phyloP scores from a whole-genome alignment of 495 filamentous ascomycete genomes.

The Aspergillus haitiensis region DNA sequence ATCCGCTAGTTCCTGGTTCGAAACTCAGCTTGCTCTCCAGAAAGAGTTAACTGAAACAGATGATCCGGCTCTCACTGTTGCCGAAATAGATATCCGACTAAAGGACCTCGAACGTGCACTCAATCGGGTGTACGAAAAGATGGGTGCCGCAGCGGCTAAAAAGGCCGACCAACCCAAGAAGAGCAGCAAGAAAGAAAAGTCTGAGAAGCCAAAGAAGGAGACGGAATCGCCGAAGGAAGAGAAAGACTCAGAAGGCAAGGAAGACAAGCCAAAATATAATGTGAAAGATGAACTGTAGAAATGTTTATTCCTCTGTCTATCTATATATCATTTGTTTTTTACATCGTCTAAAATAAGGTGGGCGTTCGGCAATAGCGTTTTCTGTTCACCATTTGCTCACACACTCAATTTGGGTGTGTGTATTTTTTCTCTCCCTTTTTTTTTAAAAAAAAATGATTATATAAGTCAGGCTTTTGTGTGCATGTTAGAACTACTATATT shows the following conservation, averaged over 20 bases:
- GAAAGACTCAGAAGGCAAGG: slow-evolving; percentile 20
- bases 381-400: slow-evolving; percentile 8
- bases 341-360: slow-evolving; percentile 4
- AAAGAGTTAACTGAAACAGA: slow-evolving; percentile 65
- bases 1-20: slow-evolving; percentile 60
- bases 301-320: neutral
- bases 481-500: too few relatives aligned
- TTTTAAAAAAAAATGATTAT: neutral
- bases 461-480: too few relatives aligned
- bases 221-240: slow-evolving; percentile 27
- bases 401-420: neutral
- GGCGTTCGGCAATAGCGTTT: slow-evolving; percentile 20
- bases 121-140: slow-evolving; percentile 65
- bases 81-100: slow-evolving; percentile 57
- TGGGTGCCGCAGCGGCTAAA: slow-evolving; percentile 36
- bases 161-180: slow-evolving; percentile 51
- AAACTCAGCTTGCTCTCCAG: slow-evolving; percentile 63
- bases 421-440: neutral
- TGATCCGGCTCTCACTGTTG: slow-evolving; percentile 66
- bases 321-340: slow-evolving; percentile 13
- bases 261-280: slow-evolving; percentile 29
- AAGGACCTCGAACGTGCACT: slow-evolving; percentile 68
- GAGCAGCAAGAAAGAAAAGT: slow-evolving; percentile 49
- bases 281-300: slow-evolving; percentile 47
- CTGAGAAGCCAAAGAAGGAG: slow-evolving; percentile 43